These are phyloP conservation scores for Amniculicola lignicola DNA, from an alignment of 495 filamentous ascomycete species.

Conservation along the genomic window DNA sequence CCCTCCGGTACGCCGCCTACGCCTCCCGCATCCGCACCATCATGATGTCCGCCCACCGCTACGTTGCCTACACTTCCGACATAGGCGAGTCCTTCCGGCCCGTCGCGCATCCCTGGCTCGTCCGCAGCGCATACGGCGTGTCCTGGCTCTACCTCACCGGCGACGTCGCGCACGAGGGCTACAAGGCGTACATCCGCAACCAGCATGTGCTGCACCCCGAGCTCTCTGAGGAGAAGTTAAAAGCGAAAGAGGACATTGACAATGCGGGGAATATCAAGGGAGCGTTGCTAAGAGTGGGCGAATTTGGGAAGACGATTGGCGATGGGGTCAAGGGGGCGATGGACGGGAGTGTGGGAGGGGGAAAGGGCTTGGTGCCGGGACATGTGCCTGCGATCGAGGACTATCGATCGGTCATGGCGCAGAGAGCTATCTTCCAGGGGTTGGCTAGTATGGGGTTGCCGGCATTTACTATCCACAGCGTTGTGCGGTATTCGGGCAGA, in stretches of 20 bases:
- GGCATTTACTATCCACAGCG: slow-evolving; percentile 89
- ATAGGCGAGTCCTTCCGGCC: slow-evolving; percentile 96
- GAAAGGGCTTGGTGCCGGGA: slow-evolving; percentile 42
- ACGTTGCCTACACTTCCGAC: slow-evolving; percentile 96
- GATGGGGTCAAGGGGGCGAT: slow-evolving; percentile 13
- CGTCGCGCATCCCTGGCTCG: slow-evolving; percentile 77
- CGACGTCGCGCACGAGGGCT: slow-evolving; percentile 90
- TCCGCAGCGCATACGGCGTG: slow-evolving; percentile 80
- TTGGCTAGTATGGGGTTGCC: slow-evolving; percentile 91
- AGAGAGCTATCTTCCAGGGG: slow-evolving; percentile 85
- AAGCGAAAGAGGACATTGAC: slow-evolving; percentile 1
- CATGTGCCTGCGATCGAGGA: slow-evolving; percentile 80
- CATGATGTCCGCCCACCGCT: slow-evolving; percentile 85
- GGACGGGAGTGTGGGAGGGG: slow-evolving; percentile 8
- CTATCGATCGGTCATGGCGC: slow-evolving; percentile 84
- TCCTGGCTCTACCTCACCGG: slow-evolving; percentile 91
- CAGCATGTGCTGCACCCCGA: slow-evolving; percentile 57
- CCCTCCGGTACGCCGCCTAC: slow-evolving; percentile 89
- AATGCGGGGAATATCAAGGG: background rate
- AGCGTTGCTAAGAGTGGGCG: background rate
- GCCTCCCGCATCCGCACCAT: slow-evolving; percentile 82
- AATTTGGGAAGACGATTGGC: background rate
- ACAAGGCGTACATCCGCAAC: slow-evolving; percentile 88
- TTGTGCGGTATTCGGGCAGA: slow-evolving; percentile 80
- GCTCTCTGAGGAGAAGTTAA: slow-evolving; percentile 30